A percentile compares a stretch with the other conserved stretches of the same genome.
These are phyloP conservation scores for Boletus sp. DNA, from an alignment of 1,284 basidiomycete species.

Conservation along the genomic window DNA sequence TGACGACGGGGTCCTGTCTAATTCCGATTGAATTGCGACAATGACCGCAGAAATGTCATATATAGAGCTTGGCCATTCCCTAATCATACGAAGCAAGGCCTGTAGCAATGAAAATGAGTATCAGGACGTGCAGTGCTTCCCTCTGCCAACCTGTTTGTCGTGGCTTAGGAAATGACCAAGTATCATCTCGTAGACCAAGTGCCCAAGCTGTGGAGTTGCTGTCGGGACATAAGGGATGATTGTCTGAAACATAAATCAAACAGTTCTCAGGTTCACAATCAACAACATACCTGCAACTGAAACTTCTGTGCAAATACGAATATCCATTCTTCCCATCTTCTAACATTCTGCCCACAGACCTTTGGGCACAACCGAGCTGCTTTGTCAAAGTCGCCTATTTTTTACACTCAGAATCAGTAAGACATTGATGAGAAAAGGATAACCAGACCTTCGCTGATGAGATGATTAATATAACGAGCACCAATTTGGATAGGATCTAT, in stretches of 20 bases:
- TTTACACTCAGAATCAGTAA: constrained; percentile 5
- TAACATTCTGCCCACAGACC: constrained; percentile 80
- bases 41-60: constrained; percentile 91
- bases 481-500: constrained; percentile 81
- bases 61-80: constrained; percentile 88
- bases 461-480: constrained; percentile 80
- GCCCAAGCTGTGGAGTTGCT: constrained; percentile 77
- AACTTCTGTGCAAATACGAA: constrained; percentile 88
- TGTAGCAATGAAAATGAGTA: constrained; percentile 37
- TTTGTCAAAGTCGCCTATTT: constrained; percentile 73
- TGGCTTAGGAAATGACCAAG: constrained; percentile 85
- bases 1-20: constrained; percentile 68
- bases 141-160: constrained; percentile 65
- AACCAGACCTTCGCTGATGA: constrained; percentile 70
- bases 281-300: constrained; percentile 68
- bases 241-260: constrained; percentile 47
- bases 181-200: constrained; percentile 95
- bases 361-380: constrained; percentile 89
- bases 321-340: constrained; percentile 95
- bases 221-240: constrained; percentile 93
- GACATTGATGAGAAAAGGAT: not conserved
- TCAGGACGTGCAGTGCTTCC: not conserved
- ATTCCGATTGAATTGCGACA: constrained; percentile 82
- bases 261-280: not conserved
- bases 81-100: constrained; percentile 79